Percentiles rank a stretch among this genome's conserved stretches.
phyloP scores from a whole-genome alignment of 1,139 yeast species.

The Candida dubliniensis region DNA sequence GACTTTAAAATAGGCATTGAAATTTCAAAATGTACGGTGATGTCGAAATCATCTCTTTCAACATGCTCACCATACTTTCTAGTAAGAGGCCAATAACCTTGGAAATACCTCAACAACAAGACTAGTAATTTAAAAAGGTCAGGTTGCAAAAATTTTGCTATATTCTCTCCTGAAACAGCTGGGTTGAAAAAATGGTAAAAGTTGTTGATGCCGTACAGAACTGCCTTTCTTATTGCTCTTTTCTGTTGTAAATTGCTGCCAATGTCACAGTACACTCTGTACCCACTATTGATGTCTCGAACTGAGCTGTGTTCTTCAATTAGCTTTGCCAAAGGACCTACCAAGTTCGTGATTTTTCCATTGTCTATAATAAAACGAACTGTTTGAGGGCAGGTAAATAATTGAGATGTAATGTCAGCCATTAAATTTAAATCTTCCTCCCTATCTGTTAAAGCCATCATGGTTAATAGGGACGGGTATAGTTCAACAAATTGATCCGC shows the following conservation, averaged over 20 bases:
- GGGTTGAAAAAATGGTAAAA: constrained; percentile 46
- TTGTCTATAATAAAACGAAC: constrained; percentile 41
- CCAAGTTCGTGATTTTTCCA: constrained; percentile 38
- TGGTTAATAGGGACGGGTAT: constrained; percentile 52
- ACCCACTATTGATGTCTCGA: constrained; percentile 25
- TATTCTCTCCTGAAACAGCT: constrained; percentile 20
- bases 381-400: constrained; percentile 65
- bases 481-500: constrained; percentile 54
- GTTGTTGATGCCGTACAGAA: constrained; percentile 40
- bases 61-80: constrained; percentile 73
- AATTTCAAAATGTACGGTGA: constrained; percentile 47
- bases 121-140: constrained; percentile 39
- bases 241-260: constrained; percentile 17
- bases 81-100: constrained; percentile 54
- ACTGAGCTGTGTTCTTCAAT: constrained; percentile 39
- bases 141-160: constrained; percentile 23
- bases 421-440: constrained; percentile 62
- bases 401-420: constrained; percentile 57
- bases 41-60: constrained; percentile 52
- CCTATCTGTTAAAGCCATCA: constrained; percentile 54
- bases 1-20: constrained; percentile 50
- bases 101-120: constrained; percentile 50
- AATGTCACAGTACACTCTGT: constrained; percentile 25
- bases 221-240: constrained; percentile 30
- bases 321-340: constrained; percentile 50